Conservation (phyloP, 768 basidiomycete genomes). For the Suillus variegatus region DNA sequence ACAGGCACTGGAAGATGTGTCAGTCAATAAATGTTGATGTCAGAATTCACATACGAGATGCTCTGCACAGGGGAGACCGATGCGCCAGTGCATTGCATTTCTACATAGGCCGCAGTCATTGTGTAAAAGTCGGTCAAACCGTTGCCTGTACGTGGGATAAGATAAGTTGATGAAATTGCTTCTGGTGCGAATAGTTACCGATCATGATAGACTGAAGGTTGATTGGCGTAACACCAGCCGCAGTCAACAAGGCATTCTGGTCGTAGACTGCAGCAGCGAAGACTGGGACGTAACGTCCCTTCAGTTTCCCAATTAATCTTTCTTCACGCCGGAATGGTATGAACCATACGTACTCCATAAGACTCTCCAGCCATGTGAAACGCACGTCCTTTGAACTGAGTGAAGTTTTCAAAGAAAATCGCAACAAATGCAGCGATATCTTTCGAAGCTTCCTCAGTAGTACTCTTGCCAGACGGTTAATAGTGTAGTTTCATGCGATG, state of each 20-base stretch:
- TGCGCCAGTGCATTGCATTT: conserved; percentile 56
- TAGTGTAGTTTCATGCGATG: conserved; percentile 6
- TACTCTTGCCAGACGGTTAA: conserved; percentile 40
- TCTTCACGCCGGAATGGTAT: neutral
- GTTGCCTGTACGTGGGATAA: conserved; percentile 36
- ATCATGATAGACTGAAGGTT: conserved; percentile 53
- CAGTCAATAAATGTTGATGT: conserved; percentile 8
- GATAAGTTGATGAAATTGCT: neutral
- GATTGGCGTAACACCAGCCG: conserved; percentile 49
- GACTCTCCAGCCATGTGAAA: conserved; percentile 67
- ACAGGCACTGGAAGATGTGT: conserved; percentile 31
- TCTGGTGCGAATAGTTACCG: conserved; percentile 30
- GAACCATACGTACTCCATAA: conserved; percentile 44
- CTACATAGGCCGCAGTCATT: conserved; percentile 44
- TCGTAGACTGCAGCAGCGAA: conserved; percentile 52
- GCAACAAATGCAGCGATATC: conserved; percentile 72
- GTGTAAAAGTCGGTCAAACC: conserved; percentile 43
- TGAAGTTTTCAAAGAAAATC: conserved; percentile 77
- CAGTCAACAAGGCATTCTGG: conserved; percentile 41
- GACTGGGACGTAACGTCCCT: conserved; percentile 56
- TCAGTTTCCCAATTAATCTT: neutral
- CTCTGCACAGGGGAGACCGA: conserved; percentile 48
- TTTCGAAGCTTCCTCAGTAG: conserved; percentile 65
- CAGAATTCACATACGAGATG: conserved; percentile 38
- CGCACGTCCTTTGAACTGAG: conserved; percentile 62